phyloP scores from a whole-genome alignment of 1,139 yeast species.

The Debaryomyces sp. region DNA sequence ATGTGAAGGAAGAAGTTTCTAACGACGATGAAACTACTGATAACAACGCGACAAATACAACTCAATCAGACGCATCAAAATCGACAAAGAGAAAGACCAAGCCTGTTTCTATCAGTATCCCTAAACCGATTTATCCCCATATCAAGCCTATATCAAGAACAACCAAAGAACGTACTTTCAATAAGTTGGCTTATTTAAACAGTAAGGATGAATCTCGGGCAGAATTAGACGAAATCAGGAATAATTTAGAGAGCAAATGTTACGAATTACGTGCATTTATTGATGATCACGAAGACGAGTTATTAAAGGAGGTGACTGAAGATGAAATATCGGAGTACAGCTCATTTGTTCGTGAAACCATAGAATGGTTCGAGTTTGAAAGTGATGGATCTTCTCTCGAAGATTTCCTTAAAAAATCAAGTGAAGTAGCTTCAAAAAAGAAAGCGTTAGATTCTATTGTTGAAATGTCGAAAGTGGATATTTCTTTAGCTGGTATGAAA shows the following conservation, averaged over 20 bases:
- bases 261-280: slow-evolving; percentile 58
- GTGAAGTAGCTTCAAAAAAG: slow-evolving; percentile 23
- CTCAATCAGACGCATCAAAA: slow-evolving; percentile 19
- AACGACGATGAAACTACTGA: slow-evolving; percentile 13
- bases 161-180: slow-evolving; percentile 35
- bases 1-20: slow-evolving; percentile 12
- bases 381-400: slow-evolving; percentile 56
- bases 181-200: slow-evolving; percentile 36
- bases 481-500: slow-evolving; percentile 37
- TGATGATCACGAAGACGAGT: slow-evolving; percentile 48
- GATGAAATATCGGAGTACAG: slow-evolving; percentile 30
- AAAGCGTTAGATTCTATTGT: slow-evolving; percentile 22
- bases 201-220: slow-evolving; percentile 50
- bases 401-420: slow-evolving; percentile 35
- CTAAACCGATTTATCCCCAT: slow-evolving; percentile 40
- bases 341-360: slow-evolving; percentile 43
- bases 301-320: slow-evolving; percentile 37
- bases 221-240: slow-evolving; percentile 51
- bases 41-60: slow-evolving; percentile 19
- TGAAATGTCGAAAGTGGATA: slow-evolving; percentile 35
- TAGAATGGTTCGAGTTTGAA: slow-evolving; percentile 83
- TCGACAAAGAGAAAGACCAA: slow-evolving; percentile 19
- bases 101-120: slow-evolving; percentile 22
- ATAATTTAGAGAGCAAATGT: slow-evolving; percentile 58
- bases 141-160: slow-evolving; percentile 48